phyloP scores from a whole-genome alignment of 257 asterid species.

The Capsicum rhomboideum region DNA sequence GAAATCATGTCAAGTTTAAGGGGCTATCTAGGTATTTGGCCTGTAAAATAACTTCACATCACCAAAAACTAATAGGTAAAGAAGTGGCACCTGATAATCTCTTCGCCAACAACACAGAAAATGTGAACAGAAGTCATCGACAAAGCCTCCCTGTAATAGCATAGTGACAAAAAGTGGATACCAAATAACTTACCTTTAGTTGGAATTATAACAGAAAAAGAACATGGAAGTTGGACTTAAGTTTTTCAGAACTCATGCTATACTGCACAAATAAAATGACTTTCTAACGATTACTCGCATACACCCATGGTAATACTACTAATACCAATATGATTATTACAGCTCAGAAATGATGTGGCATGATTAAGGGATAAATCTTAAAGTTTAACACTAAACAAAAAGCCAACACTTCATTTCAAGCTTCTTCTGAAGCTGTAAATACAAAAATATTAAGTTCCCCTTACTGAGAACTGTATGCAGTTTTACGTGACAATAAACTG shows the following conservation, averaged over 20 bases:
- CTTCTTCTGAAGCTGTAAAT: constrained; percentile 64
- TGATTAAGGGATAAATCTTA: not conserved
- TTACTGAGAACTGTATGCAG: not conserved
- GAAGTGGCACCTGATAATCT: constrained; percentile 34
- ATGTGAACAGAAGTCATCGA: constrained; percentile 71
- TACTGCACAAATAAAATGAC: constrained; percentile 10
- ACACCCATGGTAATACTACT: not conserved
- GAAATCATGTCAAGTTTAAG: too few relatives aligned
- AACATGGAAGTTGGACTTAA: too few relatives aligned
- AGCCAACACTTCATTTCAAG: constrained; percentile 47
- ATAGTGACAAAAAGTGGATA: not conserved
- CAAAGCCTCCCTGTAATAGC: constrained; percentile 51
- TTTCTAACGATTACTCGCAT: not conserved
- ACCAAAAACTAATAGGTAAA: not conserved
- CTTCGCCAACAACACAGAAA: constrained; percentile 62
- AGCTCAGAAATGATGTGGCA: not conserved
- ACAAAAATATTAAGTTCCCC: not conserved
- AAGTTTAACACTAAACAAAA: constrained; percentile 34
- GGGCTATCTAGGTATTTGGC: too few relatives aligned
- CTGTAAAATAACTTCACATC: too few relatives aligned
- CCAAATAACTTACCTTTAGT: not conserved
- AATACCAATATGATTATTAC: not conserved
- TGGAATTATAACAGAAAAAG: not conserved
- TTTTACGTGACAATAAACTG: not conserved
- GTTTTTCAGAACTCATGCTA: not conserved